Conservation (phyloP, 306 rosid species). For the Quercus alba region DNA sequence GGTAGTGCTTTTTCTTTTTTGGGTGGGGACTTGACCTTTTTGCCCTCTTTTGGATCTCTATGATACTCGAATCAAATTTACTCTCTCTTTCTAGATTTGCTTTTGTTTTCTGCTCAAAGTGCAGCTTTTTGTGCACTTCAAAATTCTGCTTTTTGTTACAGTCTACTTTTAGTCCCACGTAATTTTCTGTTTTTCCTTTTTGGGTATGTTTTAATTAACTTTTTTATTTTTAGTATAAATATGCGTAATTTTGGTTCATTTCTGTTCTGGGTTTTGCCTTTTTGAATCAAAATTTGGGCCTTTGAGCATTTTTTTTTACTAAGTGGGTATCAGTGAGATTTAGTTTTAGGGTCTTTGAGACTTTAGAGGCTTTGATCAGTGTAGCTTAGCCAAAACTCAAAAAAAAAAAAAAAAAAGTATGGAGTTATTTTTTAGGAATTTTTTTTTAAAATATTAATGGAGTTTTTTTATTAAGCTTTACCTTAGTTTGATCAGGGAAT, state of each 20-base stretch:
- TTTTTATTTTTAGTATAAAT: conserved; percentile 2
- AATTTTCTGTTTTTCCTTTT: background rate
- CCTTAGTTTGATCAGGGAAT: conserved; percentile 13
- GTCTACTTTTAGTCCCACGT: background rate
- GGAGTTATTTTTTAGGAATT: background rate
- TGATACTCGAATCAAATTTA: conserved; percentile 30
- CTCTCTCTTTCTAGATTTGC: conserved; percentile 29
- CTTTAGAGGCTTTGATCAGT: background rate
- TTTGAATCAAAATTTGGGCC: background rate
- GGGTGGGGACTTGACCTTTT: background rate
- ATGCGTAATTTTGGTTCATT: background rate
- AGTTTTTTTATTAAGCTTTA: background rate
- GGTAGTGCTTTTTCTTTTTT: background rate
- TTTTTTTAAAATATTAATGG: background rate
- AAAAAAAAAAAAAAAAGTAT: background rate
- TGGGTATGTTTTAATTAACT: background rate
- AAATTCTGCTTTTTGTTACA: conserved; percentile 30
- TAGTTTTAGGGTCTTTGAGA: conserved; percentile 6
- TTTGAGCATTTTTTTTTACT: background rate
- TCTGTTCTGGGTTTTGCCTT: background rate
- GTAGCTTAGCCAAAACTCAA: background rate
- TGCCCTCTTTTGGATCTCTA: conserved; percentile 19
- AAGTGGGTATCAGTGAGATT: background rate
- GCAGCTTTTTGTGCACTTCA: conserved; percentile 26
- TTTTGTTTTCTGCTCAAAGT: conserved; percentile 16